phyloP scores from a whole-genome alignment of 2,329 filamentous ascomycete genomes.

The Ophiobolus disseminans region DNA sequence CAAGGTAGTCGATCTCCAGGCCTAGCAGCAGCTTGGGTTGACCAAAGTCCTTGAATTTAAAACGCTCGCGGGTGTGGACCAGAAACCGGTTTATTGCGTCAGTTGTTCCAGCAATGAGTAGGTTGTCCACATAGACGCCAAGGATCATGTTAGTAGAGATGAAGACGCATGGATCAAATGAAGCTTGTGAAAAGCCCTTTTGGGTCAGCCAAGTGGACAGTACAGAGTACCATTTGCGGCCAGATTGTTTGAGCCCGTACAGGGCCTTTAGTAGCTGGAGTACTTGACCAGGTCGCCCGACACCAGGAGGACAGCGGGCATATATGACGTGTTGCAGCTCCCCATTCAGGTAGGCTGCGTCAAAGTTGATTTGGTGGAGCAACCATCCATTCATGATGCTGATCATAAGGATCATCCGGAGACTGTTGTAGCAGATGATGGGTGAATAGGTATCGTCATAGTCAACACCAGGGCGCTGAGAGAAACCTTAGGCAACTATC shows the following conservation, averaged over 20 bases:
- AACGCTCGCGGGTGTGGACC: not conserved
- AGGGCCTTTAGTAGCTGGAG: conserved; percentile 8
- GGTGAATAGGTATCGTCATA: conserved; percentile 14
- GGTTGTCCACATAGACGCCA: conserved; percentile 20
- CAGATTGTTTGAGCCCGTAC: conserved; percentile 24
- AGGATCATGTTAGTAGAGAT: conserved; percentile 4
- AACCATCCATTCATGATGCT: not conserved
- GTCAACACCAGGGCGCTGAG: conserved; percentile 11
- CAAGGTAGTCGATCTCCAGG: conserved; percentile 7
- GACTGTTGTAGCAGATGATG: conserved; percentile 9
- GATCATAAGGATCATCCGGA: conserved; percentile 4
- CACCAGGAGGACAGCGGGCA: conserved; percentile 1
- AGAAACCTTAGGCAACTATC: conserved; percentile 13
- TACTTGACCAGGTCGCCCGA: not conserved
- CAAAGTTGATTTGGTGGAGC: conserved; percentile 10
- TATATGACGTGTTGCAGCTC: conserved; percentile 4
- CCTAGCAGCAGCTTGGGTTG: conserved; percentile 3
- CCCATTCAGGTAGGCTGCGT: conserved; percentile 14
- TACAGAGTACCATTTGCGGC: conserved; percentile 16
- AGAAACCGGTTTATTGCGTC: not conserved
- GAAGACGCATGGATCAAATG: conserved; percentile 13
- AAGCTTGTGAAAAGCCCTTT: conserved; percentile 1
- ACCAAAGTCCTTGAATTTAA: conserved; percentile 15
- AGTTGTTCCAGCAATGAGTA: conserved; percentile 5
- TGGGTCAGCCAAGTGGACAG: conserved; percentile 1